Percentiles rank a stretch among this genome's conserved stretches.
These are phyloP conservation scores for Diplotaxis tenuifolia DNA, from an alignment of 345 rosid genomes.

Conservation along the genomic window DNA sequence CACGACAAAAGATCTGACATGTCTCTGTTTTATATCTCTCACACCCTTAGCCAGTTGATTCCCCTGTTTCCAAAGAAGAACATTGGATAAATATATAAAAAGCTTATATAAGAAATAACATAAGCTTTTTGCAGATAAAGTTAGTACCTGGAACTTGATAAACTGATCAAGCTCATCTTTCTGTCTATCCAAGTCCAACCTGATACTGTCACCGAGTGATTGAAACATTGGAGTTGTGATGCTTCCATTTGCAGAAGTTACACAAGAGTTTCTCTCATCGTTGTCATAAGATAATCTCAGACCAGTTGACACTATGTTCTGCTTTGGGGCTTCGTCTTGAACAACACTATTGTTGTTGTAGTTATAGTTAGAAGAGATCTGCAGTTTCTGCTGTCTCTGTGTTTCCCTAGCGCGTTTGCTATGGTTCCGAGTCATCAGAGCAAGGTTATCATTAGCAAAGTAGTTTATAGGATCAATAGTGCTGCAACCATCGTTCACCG, in stretches of 20 bases:
- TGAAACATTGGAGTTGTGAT: slow-evolving; percentile 52
- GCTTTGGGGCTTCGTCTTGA: slow-evolving; percentile 60
- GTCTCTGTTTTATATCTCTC: slow-evolving; percentile 69
- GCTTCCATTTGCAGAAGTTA: slow-evolving; percentile 72
- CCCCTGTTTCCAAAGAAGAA: slow-evolving; percentile 44
- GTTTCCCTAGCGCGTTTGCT: slow-evolving; percentile 54
- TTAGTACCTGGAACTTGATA: slow-evolving; percentile 64
- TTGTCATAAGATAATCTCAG: slow-evolving; percentile 44
- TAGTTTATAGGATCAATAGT: slow-evolving; percentile 61
- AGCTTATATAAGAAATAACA: not conserved
- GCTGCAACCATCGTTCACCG: slow-evolving; percentile 63
- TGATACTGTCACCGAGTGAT: slow-evolving; percentile 57
- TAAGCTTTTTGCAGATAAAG: not conserved
- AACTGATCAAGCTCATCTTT: slow-evolving; percentile 68
- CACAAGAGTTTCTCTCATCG: slow-evolving; percentile 65
- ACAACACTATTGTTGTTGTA: slow-evolving; percentile 33
- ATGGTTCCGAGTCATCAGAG: slow-evolving; percentile 48
- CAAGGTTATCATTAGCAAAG: slow-evolving; percentile 55
- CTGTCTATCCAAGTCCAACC: slow-evolving; percentile 57
- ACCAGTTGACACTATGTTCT: slow-evolving; percentile 75
- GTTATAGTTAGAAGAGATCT: slow-evolving; percentile 59
- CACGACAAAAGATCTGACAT: slow-evolving; percentile 55
- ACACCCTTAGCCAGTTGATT: slow-evolving; percentile 63
- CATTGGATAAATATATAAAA: not conserved
- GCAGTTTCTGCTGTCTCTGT: slow-evolving; percentile 62